Evolutionary conservation across 306 rosid species (phyloP).

Genomic region (Aeschynomene evenia): DNA sequence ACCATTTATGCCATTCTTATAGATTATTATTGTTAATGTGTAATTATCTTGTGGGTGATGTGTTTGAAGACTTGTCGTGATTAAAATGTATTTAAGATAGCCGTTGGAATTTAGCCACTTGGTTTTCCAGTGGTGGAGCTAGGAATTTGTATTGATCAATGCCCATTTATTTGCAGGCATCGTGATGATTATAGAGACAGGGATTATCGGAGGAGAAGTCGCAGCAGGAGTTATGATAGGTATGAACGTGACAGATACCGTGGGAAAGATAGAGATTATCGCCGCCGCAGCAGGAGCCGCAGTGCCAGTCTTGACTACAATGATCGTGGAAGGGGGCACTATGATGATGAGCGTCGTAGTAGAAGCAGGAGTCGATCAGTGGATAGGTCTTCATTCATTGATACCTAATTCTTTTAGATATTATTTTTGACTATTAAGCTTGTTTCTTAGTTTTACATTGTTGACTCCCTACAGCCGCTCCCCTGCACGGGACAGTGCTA

Average conservation of each 20-base stretch:
- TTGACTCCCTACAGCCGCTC: conserved; percentile 50
- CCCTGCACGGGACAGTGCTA: conserved; percentile 53
- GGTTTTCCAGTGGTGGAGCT: neutral
- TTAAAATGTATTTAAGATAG: neutral
- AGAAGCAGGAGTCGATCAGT: conserved; percentile 63
- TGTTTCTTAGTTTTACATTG: neutral
- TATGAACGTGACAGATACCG: conserved; percentile 60
- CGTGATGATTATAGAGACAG: conserved; percentile 63
- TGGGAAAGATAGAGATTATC: conserved; percentile 58
- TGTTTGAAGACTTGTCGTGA: neutral
- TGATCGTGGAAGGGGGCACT: conserved; percentile 59
- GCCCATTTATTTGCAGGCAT: conserved; percentile 34
- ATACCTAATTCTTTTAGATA: neutral
- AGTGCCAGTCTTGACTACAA: conserved; percentile 73
- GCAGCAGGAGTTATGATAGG: conserved; percentile 74
- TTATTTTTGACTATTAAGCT: neutral
- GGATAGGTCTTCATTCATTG: conserved; percentile 51
- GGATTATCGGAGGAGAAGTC: conserved; percentile 65
- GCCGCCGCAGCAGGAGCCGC: conserved; percentile 65
- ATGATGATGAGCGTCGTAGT: conserved; percentile 58
- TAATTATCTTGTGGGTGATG: neutral
- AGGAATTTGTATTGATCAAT: neutral
- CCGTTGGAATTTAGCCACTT: neutral
- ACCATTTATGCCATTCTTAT: neutral
- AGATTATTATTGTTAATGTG: neutral